Base-by-base conservation (phyloP, 345 rosid species). In the Gynandropsis gynandra region DNA sequence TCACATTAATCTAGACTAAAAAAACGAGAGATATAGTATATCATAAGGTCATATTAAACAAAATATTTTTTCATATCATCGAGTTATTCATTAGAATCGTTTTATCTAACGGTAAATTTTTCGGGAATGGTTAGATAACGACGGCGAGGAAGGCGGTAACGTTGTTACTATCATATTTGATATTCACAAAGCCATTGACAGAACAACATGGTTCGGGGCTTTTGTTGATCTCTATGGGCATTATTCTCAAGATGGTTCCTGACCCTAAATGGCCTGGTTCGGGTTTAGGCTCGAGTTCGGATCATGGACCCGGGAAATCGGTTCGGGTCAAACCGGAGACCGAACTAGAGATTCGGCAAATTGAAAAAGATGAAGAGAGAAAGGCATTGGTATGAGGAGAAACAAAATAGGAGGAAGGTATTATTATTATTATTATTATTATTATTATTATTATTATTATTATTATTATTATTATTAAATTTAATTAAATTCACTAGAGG, bases 131-230 rank as follows among this genome's bases (percentile, higher is more conserved):
- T n/a, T n/a, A 87, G 93, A 74, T 83, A 68, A 83, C 96, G 40
- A 87, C 89, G 5, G 96, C 96, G 17, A 77, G 96, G 67, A 83
- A 83, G 58, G 93, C 83, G 6, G 87, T 83, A 2, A 81, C 89
- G 32, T 56, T 87, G 63, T 59, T 81, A 67, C 74, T 87, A 9
- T 87, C 89, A 5, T 87, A 80, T 66, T 53, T 79, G 81, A 77
- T 87, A 72, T 87, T 87, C 58, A 81, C 96, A n/a, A 87, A 87
- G 76, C 96, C 96, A 8, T 61, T 87, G 50, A 81, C 93, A 0
- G 96, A 79, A 67, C 93, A 83, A 52, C 96, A 87, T 16, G 87
- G 81, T 16, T 52, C 83, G 1, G 96, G 96, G 36, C 74, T 87
- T 64, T 68, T 87, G 63, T 87, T 87, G 10, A 81, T 83, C 56